A percentile compares a stretch with the other conserved stretches of the same genome.
These are phyloP conservation scores for Mucor sp. DNA, from an alignment of 371 early-diverging fungal genomes.

Conservation along the genomic window DNA sequence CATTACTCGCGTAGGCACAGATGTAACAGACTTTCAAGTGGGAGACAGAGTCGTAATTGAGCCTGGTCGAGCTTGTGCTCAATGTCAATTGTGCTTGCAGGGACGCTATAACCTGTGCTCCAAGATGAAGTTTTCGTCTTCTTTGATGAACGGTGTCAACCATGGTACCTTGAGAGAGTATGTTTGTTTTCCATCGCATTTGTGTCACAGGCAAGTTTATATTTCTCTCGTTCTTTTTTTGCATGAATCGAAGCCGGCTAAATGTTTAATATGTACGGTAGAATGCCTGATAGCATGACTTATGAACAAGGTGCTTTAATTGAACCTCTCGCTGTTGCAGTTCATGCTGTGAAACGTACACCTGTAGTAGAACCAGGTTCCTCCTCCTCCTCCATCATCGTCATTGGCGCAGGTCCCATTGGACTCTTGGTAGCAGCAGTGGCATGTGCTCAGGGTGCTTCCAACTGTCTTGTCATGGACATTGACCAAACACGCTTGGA, in stretches of 20 bases:
- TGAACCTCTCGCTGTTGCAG: constrained; percentile 43
- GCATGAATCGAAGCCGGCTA: not conserved
- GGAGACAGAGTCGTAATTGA: constrained; percentile 67
- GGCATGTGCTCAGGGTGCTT: constrained; percentile 47
- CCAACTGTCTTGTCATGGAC: constrained; percentile 35
- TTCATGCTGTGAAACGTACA: constrained; percentile 59
- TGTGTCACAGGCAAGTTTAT: constrained; percentile 45
- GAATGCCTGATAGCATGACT: constrained; percentile 53
- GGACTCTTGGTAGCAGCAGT: constrained; percentile 50
- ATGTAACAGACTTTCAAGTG: constrained; percentile 51
- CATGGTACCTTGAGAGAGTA: constrained; percentile 49
- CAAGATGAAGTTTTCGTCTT: constrained; percentile 37
- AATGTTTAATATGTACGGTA: constrained; percentile 7
- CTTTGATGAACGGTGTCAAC: constrained; percentile 46
- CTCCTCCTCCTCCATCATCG: constrained; percentile 61
- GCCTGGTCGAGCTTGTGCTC: constrained; percentile 69
- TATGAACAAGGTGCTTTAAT: constrained; percentile 56
- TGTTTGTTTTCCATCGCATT: constrained; percentile 40
- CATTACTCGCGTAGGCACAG: constrained; percentile 56
- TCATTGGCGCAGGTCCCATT: constrained; percentile 62
- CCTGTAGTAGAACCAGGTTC: constrained; percentile 58
- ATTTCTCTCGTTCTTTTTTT: not conserved
- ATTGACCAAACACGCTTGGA: constrained; percentile 21
- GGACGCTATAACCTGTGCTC: constrained; percentile 50
- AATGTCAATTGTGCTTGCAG: constrained; percentile 45